These are phyloP conservation scores for Russula compacta DNA, from an alignment of 768 basidiomycete species.

Conservation along the genomic window DNA sequence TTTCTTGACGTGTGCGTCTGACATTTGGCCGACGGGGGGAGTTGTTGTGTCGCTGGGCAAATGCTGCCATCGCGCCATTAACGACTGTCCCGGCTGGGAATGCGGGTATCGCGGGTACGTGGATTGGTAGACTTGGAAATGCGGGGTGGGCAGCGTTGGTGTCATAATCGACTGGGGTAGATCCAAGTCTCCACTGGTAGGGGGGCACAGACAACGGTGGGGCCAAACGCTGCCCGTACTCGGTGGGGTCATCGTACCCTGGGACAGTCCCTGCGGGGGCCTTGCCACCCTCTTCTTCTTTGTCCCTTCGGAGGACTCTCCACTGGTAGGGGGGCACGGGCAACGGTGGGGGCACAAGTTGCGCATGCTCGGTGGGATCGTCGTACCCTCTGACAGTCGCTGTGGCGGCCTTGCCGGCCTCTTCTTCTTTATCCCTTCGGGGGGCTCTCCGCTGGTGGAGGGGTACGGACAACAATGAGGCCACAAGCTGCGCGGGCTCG, in stretches of 20 bases:
- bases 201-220: slow-evolving; percentile 22
- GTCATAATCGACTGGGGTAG: neutral
- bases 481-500: neutral
- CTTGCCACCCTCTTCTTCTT: neutral
- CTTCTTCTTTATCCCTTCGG: neutral
- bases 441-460: slow-evolving; percentile 1
- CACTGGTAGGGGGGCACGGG: neutral
- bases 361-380: too few species aligned
- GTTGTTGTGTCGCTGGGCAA: neutral
- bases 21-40: neutral
- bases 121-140: too few species aligned
- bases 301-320: neutral
- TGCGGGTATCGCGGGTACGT: neutral
- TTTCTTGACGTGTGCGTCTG: neutral
- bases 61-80: neutral
- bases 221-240: slow-evolving; percentile 53
- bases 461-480: slow-evolving; percentile 22
- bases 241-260: slow-evolving; percentile 29
- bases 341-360: slow-evolving; percentile 23
- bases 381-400: slow-evolving; percentile 3
- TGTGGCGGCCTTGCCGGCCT: neutral
- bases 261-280: slow-evolving; percentile 1
- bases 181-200: slow-evolving; percentile 1
- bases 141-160: too few species aligned
- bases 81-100: too few species aligned